These are phyloP conservation scores for Lasiodiplodia citricola DNA, from an alignment of 2,329 filamentous ascomycete genomes.

Conservation along the genomic window DNA sequence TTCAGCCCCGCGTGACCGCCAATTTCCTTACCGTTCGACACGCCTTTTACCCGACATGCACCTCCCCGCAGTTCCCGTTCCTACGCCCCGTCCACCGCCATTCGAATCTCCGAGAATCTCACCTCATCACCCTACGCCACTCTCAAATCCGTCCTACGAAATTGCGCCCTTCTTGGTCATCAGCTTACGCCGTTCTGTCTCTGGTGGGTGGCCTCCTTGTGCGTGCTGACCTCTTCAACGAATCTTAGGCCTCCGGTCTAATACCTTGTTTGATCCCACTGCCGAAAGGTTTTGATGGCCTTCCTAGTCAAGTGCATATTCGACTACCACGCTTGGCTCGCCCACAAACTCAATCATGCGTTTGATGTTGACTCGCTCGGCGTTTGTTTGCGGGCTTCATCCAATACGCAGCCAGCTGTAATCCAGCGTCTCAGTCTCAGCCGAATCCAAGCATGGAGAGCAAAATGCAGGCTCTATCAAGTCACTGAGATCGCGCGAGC, in stretches of 20 bases:
- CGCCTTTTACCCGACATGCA: constrained; percentile 3
- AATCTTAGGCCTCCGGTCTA: neutral
- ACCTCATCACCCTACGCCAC: neutral
- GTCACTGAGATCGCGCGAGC: neutral
- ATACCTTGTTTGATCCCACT: neutral
- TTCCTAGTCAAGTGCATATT: neutral
- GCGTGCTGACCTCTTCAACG: neutral
- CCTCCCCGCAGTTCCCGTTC: constrained; percentile 9
- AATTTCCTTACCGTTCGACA: constrained; percentile 3
- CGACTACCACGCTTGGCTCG: neutral
- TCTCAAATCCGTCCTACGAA: neutral
- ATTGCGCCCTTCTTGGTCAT: neutral
- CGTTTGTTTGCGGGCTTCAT: neutral
- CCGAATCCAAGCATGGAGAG: neutral
- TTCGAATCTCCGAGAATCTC: neutral
- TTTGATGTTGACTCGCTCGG: neutral
- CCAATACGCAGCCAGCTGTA: neutral
- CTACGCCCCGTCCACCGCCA: constrained; percentile 1
- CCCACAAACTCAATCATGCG: neutral
- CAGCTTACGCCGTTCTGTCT: neutral
- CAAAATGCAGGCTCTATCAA: neutral
- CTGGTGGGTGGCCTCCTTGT: neutral
- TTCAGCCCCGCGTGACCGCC: constrained; percentile 4
- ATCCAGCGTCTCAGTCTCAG: neutral
- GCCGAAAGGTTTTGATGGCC: neutral